phyloP scores from a whole-genome alignment of 2,329 filamentous ascomycete genomes.

The Diplodia intermedia region DNA sequence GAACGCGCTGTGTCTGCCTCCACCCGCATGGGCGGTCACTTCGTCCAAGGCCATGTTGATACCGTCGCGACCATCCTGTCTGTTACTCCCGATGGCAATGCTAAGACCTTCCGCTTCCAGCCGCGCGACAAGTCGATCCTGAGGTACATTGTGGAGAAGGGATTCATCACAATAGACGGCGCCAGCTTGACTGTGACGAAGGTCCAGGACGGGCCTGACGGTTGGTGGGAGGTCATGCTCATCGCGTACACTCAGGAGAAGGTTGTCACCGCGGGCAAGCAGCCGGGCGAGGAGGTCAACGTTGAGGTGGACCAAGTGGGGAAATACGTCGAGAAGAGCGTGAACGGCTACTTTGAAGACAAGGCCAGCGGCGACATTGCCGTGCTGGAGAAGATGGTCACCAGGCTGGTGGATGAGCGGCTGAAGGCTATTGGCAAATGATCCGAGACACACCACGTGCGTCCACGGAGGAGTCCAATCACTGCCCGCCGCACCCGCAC shows the following conservation, averaged over 20 bases:
- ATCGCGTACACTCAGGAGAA: conserved; percentile 96
- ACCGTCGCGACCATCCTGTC: conserved; percentile 78
- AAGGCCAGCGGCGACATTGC: conserved; percentile 57
- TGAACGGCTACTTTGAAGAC: conserved; percentile 76
- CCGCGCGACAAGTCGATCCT: conserved; percentile 74
- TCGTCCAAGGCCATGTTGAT: conserved; percentile 97
- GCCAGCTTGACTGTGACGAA: conserved; percentile 91
- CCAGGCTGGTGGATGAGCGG: conserved; percentile 75
- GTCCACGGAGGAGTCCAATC: background rate
- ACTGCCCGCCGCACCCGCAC: background rate
- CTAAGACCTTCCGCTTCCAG: conserved; percentile 82
- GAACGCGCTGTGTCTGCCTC: conserved; percentile 90
- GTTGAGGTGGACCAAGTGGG: conserved; percentile 90
- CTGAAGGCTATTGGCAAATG: conserved; percentile 54
- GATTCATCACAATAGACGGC: conserved; percentile 91
- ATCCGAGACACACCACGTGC: conserved; percentile 29
- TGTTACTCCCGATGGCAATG: conserved; percentile 83
- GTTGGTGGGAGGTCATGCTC: conserved; percentile 95
- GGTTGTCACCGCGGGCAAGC: conserved; percentile 81
- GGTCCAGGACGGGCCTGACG: conserved; percentile 79
- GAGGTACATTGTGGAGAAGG: conserved; percentile 93
- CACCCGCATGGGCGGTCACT: conserved; percentile 97
- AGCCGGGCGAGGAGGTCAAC: conserved; percentile 81
- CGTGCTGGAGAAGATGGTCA: conserved; percentile 61
- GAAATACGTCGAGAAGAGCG: conserved; percentile 89